Conservation (phyloP, 2,329 filamentous ascomycete genomes). For the Microcyclospora tardicrescens region DNA sequence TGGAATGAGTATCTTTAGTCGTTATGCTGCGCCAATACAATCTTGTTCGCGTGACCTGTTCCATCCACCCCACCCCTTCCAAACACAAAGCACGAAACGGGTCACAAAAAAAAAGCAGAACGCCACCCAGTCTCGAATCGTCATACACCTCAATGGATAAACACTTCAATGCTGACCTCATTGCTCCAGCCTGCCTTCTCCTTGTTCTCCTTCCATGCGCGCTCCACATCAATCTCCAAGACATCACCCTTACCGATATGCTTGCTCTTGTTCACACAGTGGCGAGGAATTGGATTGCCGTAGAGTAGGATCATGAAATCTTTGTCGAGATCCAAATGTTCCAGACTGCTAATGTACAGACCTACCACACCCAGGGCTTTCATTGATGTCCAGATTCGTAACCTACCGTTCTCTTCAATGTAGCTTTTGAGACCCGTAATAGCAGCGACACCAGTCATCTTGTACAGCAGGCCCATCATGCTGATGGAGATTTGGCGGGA, state of each 20-base stretch:
- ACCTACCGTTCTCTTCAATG: constrained; percentile 44
- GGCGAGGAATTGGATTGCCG: constrained; percentile 52
- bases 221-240: constrained; percentile 62
- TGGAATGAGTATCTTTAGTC: too few relatives aligned
- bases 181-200: constrained; percentile 66
- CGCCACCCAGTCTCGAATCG: not conserved
- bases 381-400: constrained; percentile 54
- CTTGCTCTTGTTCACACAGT: constrained; percentile 41
- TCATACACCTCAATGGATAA: constrained; percentile 20
- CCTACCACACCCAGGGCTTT: constrained; percentile 70
- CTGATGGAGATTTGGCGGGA: constrained; percentile 41
- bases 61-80: too few relatives aligned
- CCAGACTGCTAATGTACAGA: constrained; percentile 64
- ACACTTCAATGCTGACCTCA: constrained; percentile 58
- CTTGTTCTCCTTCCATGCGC: constrained; percentile 64
- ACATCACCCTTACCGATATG: constrained; percentile 29
- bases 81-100: too few relatives aligned
- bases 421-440: constrained; percentile 51
- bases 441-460: constrained; percentile 82
- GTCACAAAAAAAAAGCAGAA: too few relatives aligned
- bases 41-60: too few relatives aligned
- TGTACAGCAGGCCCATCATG: constrained; percentile 64
- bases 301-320: constrained; percentile 45
- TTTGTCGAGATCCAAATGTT: constrained; percentile 30
- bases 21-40: too few relatives aligned